Base-by-base conservation (phyloP, 352 stramenopile genomes). In the Plasmopara viticola region DNA sequence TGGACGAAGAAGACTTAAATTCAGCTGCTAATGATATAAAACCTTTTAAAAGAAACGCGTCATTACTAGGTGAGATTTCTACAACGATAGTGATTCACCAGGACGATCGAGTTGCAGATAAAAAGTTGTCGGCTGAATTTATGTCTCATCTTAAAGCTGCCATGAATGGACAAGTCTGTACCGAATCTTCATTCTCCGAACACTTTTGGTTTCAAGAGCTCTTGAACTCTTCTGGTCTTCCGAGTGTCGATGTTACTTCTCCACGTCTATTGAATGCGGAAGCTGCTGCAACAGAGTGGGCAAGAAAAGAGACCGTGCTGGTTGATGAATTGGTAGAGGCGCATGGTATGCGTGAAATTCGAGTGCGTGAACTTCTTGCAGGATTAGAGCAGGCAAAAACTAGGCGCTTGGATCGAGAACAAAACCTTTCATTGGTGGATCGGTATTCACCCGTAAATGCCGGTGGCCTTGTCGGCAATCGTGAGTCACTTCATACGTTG, bases 391-490 rank as follows among this genome's bases (percentile, higher is more conserved):
- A 50, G 2, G 74, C 79, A 10, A 69, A 58, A 10, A 48, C 42
- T 2, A 87, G 85, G 35, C 74, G 71, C 3, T 53, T 68, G 18
- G 56, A 70, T 14, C 78, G 80, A 15, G 58, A 61, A n/a, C 56
- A 55, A 7, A 90, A 87, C 30, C 53, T 90, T 28, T 74, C 72
- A 12, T 60, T 85, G 6, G 82, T 88, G 37, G 82, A 90, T 42
- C 69, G 66, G 8, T 93, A 89, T 49, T 40, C 72, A 17, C 82
- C 82, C 0, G 64, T 85, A 14, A 67, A 67, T 50, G 69, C 64
- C 6, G 67, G 66, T 44, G 79, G 75, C 7, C 70, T 93, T 33
- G 66, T 93, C 25, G 82, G 82, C 13, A 93, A 90, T 65, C 74
- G 67, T 14, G 65, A 79, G 9, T 48, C 72, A 1, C 48, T 90